Evolutionary conservation across 345 rosid species (phyloP), one percentile per base, ranked within the genome.

Genomic region (Hibiscus mutabilis): DNA sequence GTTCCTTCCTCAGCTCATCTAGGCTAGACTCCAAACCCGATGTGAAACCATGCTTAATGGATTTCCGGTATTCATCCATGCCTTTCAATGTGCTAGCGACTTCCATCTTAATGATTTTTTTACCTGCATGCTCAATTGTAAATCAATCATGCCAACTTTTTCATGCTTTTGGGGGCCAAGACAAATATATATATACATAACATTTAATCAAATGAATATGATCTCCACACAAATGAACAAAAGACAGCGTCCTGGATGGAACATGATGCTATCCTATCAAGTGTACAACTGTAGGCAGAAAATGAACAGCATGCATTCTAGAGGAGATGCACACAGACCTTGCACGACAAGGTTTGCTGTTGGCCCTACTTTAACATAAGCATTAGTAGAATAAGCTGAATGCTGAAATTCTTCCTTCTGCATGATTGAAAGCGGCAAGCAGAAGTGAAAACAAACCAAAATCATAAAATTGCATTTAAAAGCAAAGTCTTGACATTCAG

Each of bases 391-490:
- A 75, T 94, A 91, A 68, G 98, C 86, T 69, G 97, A 89, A 86
- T 94, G 98, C 77, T 86, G 97, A 72, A 87, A 94, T 81, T 94
- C 98, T 84, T 94, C 97, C 79, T 84, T 87, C 98, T 91, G 71
- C 84, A 81, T 0, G 65, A 53, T 40, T 66, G 35, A 5, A 58
- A 11, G 64, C 16, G 1, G 10, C 8, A 58, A 35, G 56, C 0
- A 37, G 31, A 69, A 4, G 27, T 19, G 14, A 56, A 53, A 56
- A 60, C 21, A 46, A 37, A 65, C 6, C 66, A 66, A 60, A 53
- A 31, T 19, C 46, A 35, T 4, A 29, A 61, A 52, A 13, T 22
- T 19, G 27, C 56, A 49, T 72, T 42, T 37, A 55, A 60, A 60
- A 68, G n/a, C n/a, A 68, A 77, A 18, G 27, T 47, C 37, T 8